Conservation (phyloP, 1,284 basidiomycete species). For the Cutaneotrichosporon spelunceum region DNA sequence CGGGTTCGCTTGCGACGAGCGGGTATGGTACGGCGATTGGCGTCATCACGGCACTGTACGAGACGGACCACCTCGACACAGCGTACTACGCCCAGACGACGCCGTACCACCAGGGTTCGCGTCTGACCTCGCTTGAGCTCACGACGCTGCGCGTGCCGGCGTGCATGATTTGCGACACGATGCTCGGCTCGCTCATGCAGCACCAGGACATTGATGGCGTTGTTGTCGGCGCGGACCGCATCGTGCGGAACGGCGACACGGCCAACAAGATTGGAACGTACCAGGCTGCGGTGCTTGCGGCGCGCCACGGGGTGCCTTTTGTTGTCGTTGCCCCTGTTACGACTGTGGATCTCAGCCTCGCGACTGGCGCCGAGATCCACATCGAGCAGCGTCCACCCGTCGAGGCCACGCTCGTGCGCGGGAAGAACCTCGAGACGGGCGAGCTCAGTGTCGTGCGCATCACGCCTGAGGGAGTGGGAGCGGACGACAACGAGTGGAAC, state of each 20-base stretch:
- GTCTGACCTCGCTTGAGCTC: constrained; percentile 79
- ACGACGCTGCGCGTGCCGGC: constrained; percentile 74
- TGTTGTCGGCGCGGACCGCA: constrained; percentile 77
- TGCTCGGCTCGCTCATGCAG: constrained; percentile 88
- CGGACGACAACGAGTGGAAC: constrained; percentile 45
- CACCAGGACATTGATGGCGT: constrained; percentile 81
- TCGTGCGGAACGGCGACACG: constrained; percentile 86
- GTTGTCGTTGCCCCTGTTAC: constrained; percentile 85
- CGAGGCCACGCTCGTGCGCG: constrained; percentile 82
- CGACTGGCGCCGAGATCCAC: constrained; percentile 75
- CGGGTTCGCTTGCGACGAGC: constrained; percentile 85
- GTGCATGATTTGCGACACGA: constrained; percentile 89
- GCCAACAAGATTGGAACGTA: constrained; percentile 94
- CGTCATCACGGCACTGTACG: constrained; percentile 82
- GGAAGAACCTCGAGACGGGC: constrained; percentile 53
- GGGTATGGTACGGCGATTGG: constrained; percentile 91
- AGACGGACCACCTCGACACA: constrained; percentile 67
- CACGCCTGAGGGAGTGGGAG: constrained; percentile 50
- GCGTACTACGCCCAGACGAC: constrained; percentile 89
- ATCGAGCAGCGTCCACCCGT: constrained; percentile 83
- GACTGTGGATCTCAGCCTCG: constrained; percentile 77
- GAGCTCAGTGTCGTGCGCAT: constrained; percentile 49
- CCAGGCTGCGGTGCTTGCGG: constrained; percentile 81
- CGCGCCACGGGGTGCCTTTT: constrained; percentile 78
- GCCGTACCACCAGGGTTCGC: constrained; percentile 76